These are phyloP conservation scores for Hericium coralloides DNA, from an alignment of 768 basidiomycete species.

Conservation along the genomic window DNA sequence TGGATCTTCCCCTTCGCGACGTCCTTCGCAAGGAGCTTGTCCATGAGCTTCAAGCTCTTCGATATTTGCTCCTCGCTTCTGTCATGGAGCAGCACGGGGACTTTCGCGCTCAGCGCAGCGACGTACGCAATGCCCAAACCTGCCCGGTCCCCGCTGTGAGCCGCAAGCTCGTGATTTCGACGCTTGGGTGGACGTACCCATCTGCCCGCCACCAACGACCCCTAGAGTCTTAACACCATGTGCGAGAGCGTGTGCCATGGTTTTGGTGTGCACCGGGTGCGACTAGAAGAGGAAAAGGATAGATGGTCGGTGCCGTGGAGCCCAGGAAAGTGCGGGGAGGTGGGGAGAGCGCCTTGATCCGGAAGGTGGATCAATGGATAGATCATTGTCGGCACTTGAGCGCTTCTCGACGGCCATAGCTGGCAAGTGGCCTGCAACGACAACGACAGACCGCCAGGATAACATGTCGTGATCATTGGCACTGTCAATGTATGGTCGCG, in stretches of 20 bases:
- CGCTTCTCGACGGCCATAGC: too few relatives aligned
- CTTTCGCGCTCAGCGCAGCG: slow-evolving; percentile 74
- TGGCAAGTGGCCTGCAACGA: too few relatives aligned
- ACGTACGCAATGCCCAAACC: slow-evolving; percentile 91
- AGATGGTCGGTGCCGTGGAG: too few relatives aligned
- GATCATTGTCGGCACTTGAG: too few relatives aligned
- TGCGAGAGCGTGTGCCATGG: slow-evolving; percentile 28
- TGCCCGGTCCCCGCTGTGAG: slow-evolving; percentile 1
- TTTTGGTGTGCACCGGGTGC: not conserved
- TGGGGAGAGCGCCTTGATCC: too few relatives aligned
- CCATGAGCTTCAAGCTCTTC: slow-evolving; percentile 65
- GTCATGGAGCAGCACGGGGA: slow-evolving; percentile 84
- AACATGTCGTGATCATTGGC: too few relatives aligned
- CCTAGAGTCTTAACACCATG: slow-evolving; percentile 73
- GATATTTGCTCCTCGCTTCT: slow-evolving; percentile 62
- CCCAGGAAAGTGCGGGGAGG: too few relatives aligned
- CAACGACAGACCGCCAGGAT: too few relatives aligned
- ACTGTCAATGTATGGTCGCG: too few relatives aligned
- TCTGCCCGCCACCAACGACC: slow-evolving; percentile 78
- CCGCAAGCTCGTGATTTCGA: too few relatives aligned
- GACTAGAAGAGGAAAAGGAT: too few relatives aligned
- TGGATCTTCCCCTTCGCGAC: slow-evolving; percentile 74
- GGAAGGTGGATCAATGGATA: too few relatives aligned
- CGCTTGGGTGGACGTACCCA: slow-evolving; percentile 29
- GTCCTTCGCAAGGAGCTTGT: slow-evolving; percentile 84